phyloP scores from a whole-genome alignment of 129 eudicot genomes.

The Flaveria ramosissima region DNA sequence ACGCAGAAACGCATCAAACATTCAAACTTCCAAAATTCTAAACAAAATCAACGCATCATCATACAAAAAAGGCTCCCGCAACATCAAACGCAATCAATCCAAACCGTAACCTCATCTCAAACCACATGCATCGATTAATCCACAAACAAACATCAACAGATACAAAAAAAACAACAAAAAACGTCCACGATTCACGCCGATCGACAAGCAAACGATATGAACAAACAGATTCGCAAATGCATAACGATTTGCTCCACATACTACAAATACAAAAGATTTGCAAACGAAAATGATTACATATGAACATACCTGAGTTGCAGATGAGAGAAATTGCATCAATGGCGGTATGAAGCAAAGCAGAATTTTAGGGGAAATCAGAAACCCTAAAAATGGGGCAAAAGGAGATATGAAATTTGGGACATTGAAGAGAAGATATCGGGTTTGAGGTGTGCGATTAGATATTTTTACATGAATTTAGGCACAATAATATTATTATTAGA shows the following conservation, averaged over 20 bases:
- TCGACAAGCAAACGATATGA: background rate
- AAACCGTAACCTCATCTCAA: background rate
- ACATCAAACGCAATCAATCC: background rate
- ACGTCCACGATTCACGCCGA: background rate
- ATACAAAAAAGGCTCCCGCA: constrained; percentile 1
- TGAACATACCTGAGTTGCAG: constrained; percentile 20
- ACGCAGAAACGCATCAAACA: constrained; percentile 10
- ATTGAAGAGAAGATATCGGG: constrained; percentile 24
- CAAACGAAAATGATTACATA: background rate
- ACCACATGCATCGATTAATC: background rate
- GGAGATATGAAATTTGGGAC: constrained; percentile 21
- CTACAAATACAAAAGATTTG: background rate
- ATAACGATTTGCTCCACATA: constrained; percentile 3
- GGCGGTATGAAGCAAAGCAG: constrained; percentile 22
- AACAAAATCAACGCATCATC: background rate
- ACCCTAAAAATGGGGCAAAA: constrained; percentile 25
- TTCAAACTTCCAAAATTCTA: background rate
- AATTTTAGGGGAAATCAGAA: constrained; percentile 34
- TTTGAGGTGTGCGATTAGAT: constrained; percentile 25
- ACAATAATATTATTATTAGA: too few species aligned
- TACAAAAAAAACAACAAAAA: background rate
- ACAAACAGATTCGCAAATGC: constrained; percentile 6
- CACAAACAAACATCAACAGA: constrained; percentile 14
- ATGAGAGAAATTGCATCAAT: constrained; percentile 27
- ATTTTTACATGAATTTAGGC: constrained; percentile 5